Evolutionary conservation across 2,329 filamentous ascomycete species (phyloP), one percentile per base, ranked within the genome.

Genomic region (Claviceps fusiformis): DNA sequence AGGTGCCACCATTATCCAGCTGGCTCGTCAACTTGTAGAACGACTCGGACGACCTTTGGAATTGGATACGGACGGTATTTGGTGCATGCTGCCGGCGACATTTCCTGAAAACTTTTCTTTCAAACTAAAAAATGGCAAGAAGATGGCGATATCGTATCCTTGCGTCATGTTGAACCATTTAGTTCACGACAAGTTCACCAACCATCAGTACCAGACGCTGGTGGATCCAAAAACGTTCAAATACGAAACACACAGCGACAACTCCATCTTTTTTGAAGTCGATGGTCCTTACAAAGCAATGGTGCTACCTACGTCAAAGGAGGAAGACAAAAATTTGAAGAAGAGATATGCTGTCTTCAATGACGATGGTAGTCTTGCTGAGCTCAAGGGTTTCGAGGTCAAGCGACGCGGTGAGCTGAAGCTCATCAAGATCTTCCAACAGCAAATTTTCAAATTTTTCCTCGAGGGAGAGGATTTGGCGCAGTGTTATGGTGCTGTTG

Each of bases 261-360:
- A 98, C 70, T 93, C 91, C 39, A 98, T 98, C 69, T 98, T 98
- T 75, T 98, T 98, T 73, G 93, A 98, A 70, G 93, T 98, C 51
- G 93, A 98, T 64, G 93, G 93, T 5, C 93, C 93, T 0, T 98
- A 98, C 77, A 91, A 82, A 68, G 93, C 93, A 59, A 98, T 98
- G 93, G 85, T 98, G 58, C 71, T 98, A 59, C 93, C 93, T 2
- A 97, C 93, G 0, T 97, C 92, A 0, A 97, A 98, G 67, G 93
- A 98, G 68, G 93, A 97, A 70, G 92, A 97, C 74, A 98, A 97
- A 76, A 98, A 98, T 70, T 77, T 98, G 79, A 98, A 98, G 75
- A 98, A 98, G 73, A 84, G 93, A 65, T 98, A 98, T 67, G 93
- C 95, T 45, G 93, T 98, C 4, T 98, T 98, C 80, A 98, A 98